phyloP scores from a whole-genome alignment of 768 basidiomycete genomes.

The Leccinum subgranulosum region DNA sequence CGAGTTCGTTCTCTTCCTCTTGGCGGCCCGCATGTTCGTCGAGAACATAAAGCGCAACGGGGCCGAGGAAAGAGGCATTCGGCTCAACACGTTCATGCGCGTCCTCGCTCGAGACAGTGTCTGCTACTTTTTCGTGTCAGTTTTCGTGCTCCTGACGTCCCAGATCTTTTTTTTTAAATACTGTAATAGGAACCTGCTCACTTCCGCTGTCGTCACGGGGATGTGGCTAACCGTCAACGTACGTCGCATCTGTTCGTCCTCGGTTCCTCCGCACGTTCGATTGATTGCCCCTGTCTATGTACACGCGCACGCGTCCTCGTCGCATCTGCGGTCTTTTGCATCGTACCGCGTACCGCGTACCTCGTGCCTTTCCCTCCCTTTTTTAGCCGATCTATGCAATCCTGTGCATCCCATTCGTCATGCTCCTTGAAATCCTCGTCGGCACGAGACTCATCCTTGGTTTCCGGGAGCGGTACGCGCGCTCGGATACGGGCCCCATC shows the following conservation, averaged over 20 bases:
- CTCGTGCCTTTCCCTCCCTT: neutral
- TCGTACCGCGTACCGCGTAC: neutral
- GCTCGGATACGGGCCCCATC: constrained; percentile 6
- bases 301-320: neutral
- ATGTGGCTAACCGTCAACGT: constrained; percentile 27
- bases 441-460: constrained; percentile 31
- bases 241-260: neutral
- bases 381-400: constrained; percentile 26
- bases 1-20: constrained; percentile 24
- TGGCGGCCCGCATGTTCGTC: constrained; percentile 19
- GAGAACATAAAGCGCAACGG: constrained; percentile 6
- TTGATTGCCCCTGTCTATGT: neutral
- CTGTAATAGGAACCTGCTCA: constrained; percentile 21
- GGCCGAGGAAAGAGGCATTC: neutral
- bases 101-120: constrained; percentile 29
- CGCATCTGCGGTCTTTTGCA: neutral
- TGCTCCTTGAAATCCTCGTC: constrained; percentile 29
- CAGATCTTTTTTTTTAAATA: neutral
- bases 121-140: constrained; percentile 32
- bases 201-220: constrained; percentile 24
- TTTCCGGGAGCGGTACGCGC: constrained; percentile 29
- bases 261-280: neutral
- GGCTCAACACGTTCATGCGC: constrained; percentile 20
- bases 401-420: constrained; percentile 30
- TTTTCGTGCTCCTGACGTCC: neutral